Conservation (phyloP, 2,329 filamentous ascomycete genomes). For the Thelonectria blattea region DNA sequence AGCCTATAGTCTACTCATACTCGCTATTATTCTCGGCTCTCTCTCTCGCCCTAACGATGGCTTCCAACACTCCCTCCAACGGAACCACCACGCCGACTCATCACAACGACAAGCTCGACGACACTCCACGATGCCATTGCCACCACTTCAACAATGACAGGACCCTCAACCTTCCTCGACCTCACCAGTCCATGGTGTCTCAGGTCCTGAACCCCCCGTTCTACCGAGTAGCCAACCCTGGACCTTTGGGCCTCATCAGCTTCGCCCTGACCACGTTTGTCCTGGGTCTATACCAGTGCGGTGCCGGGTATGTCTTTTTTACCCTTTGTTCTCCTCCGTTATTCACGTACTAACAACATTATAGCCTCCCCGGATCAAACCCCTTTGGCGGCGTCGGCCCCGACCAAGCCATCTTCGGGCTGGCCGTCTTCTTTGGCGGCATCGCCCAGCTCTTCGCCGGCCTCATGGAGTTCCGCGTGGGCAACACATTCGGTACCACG, state of each 20-base stretch:
- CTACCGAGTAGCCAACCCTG: slow-evolving; percentile 62
- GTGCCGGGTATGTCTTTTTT: slow-evolving; percentile 52
- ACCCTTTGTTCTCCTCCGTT: not conserved
- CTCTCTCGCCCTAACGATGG: slow-evolving; percentile 18
- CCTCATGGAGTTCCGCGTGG: slow-evolving; percentile 60
- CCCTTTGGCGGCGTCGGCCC: slow-evolving; percentile 43
- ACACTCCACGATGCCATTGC: slow-evolving; percentile 18
- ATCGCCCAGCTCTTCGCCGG: slow-evolving; percentile 71
- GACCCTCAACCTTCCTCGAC: slow-evolving; percentile 22
- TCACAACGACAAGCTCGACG: slow-evolving; percentile 32
- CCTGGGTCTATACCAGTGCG: slow-evolving; percentile 55
- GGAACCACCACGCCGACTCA: slow-evolving; percentile 37
- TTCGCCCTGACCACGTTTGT: slow-evolving; percentile 72
- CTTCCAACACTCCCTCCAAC: slow-evolving; percentile 28
- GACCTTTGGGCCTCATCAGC: slow-evolving; percentile 64
- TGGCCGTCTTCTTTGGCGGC: slow-evolving; percentile 62
- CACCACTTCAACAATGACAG: slow-evolving; percentile 24
- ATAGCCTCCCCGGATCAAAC: slow-evolving; percentile 43
- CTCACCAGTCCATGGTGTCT: slow-evolving; percentile 45
- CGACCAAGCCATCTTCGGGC: slow-evolving; percentile 45
- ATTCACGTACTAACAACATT: not conserved
- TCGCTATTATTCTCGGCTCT: too few species aligned
- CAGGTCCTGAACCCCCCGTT: slow-evolving; percentile 44
- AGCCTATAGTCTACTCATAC: too few species aligned
- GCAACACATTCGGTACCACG: slow-evolving; percentile 69